These are phyloP conservation scores for Sodiomyces alkalinus DNA, from an alignment of 2,329 filamentous ascomycete genomes.

Conservation along the genomic window DNA sequence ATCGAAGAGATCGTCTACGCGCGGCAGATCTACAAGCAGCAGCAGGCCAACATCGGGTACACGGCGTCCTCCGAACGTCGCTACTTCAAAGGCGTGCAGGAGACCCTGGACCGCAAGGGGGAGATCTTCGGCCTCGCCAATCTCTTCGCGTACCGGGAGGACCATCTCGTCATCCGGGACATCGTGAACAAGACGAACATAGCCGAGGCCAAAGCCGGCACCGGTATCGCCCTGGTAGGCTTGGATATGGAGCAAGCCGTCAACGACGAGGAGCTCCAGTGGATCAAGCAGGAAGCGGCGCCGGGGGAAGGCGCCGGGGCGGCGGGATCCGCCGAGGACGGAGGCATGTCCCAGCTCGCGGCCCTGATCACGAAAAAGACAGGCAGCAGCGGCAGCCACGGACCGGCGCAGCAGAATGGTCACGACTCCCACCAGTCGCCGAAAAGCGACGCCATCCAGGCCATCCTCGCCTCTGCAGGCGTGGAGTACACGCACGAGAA, in stretches of 20 bases:
- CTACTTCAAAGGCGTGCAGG: constrained; percentile 91
- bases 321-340: constrained; percentile 43
- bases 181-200: constrained; percentile 98
- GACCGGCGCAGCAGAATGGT: background rate
- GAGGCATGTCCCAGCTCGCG: constrained; percentile 46
- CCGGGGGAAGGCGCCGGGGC: constrained; percentile 29
- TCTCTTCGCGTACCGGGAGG: constrained; percentile 66
- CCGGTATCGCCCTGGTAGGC: constrained; percentile 65
- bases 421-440: constrained; percentile 28
- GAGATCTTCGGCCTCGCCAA: constrained; percentile 89
- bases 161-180: constrained; percentile 72
- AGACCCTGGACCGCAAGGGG: constrained; percentile 66
- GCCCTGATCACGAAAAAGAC: constrained; percentile 24
- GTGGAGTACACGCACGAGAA: constrained; percentile 96
- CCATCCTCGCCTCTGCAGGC: constrained; percentile 74
- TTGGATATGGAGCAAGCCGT: constrained; percentile 52
- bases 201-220: constrained; percentile 77
- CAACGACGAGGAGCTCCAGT: constrained; percentile 29
- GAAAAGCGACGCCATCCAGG: constrained; percentile 64
- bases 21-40: constrained; percentile 95
- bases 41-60: constrained; percentile 96
- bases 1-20: constrained; percentile 97
- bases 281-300: constrained; percentile 27
- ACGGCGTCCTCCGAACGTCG: constrained; percentile 81
- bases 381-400: no score